Evolutionary conservation across 192 early-diverging fungal species (phyloP), one percentile per base, ranked within the genome.

Genomic region (Coemansia guatemalensis): DNA sequence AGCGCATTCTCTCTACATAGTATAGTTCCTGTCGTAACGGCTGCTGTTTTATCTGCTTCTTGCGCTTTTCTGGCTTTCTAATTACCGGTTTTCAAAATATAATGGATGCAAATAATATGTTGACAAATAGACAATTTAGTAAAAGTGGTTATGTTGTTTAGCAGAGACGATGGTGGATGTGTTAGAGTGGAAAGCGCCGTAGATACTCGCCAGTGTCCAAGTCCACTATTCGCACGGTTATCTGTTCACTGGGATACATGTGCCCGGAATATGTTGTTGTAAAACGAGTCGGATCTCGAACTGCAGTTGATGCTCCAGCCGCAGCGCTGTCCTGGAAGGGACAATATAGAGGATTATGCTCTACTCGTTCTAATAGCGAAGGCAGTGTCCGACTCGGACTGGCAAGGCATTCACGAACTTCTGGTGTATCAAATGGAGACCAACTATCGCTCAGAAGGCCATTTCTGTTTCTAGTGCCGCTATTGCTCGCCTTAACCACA

Each of bases 151-250:
- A 24, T 26, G 41, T 2, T 12, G 39, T 17, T 17, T 53, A 53
- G 23, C 24, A 53, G 22, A 53, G 3, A 4, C 3, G 1, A 7
- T 53, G 24, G 3, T 39, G 9, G 35, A 39, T 12, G 6, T 11
- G 35, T 11, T 53, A 51, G n/a, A 52, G 4, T 17, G 61, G 69
- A 49, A 71, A 68, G 30, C 71, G 69, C 8, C 47, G 44, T 24
- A 78, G 66, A 53, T 55, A 72, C 30, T 78, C 75, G 58, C 75
- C 75, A 30, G 75, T 60, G 20, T 78, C 75, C n/a, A 68, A 20
- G 27, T 78, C 69, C 18, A 71, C 14, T 5, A 78, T 62, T 23
- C 62, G 62, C 21, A 78, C 41, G 3, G 65, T 68, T 35, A 78
- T 72, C n/a, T 57, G 57, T 47, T 78, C 75, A 8, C 26, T 47